phyloP scores from a whole-genome alignment of 257 asterid genomes.

The Paulownia fortunei region DNA sequence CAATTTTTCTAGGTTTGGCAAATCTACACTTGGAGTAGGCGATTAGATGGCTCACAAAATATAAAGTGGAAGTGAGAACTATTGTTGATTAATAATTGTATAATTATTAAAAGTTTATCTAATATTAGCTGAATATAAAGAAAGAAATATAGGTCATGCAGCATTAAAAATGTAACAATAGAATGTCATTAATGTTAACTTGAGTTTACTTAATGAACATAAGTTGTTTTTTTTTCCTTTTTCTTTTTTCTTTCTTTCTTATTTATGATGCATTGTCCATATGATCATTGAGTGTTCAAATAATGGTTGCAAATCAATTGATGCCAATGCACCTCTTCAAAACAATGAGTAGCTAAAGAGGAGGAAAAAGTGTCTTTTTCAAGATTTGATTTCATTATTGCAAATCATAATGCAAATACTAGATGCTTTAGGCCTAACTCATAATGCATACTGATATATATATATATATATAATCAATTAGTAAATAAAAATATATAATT shows the following conservation, averaged over 20 bases:
- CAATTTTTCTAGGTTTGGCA: constrained; percentile 42
- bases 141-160: constrained; percentile 26
- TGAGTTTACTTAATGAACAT: not conserved
- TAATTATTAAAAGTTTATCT: constrained; percentile 34
- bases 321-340: constrained; percentile 15
- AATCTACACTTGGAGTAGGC: constrained; percentile 23
- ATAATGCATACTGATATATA: not conserved
- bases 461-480: not conserved
- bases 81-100: constrained; percentile 32
- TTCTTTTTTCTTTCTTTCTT: too few relatives aligned
- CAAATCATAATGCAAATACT: constrained; percentile 18
- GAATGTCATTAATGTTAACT: constrained; percentile 24
- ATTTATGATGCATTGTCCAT: too few relatives aligned
- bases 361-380: constrained; percentile 19
- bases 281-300: not conserved
- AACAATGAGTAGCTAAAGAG: not conserved
- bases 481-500: not conserved
- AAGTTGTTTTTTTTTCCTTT: not conserved
- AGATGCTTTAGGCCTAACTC: constrained; percentile 26
- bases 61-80: constrained; percentile 15
- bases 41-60: constrained; percentile 21
- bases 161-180: constrained; percentile 7
- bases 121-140: constrained; percentile 12
- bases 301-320: constrained; percentile 18
- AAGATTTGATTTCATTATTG: constrained; percentile 36